Evolutionary conservation across 2,329 filamentous ascomycete genomes (phyloP), one percentile per base, ranked within the genome.

Genomic region (Fusarium albidum): DNA sequence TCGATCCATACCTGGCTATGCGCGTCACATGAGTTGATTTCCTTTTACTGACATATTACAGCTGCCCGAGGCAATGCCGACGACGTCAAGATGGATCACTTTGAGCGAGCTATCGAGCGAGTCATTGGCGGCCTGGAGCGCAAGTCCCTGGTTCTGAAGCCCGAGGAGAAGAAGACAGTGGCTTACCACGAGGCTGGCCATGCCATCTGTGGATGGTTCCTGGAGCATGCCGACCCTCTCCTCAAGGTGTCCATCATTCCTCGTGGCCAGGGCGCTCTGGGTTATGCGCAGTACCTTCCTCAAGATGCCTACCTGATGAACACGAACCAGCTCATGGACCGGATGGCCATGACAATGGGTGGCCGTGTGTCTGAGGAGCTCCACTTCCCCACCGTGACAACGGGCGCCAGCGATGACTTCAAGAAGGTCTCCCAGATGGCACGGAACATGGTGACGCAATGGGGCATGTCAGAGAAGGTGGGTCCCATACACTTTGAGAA

Each of bases 201-300:
- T 74, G 95, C 95, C 61, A 96, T 99, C 72, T 99, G 95, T 73
- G 95, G 95, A 52, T 99, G 95, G 95, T 99, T 89, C 81, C 91
- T 99, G 78, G 86, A 91, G 75, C 92, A 90, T 73, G 95, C 95
- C n/a, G 95, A 99, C 69, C 95, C 95, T 14, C 85, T 99, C 5
- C 88, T 99, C 54, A 99, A 99, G 79, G 95, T 99, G 37, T 97
- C 93, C 52, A 99, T 99, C 75, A 98, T 99, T 67, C 95, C 95
- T 14, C 92, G 95, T 70, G 95, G 94, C 50, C 90, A 95, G 73
- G 95, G 92, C 29, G 92, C 93, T 21, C 82, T 99, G 13, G 95
- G 95, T 9, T 99, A 99, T 71, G 95, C 95, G 2, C 95, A 99
- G 75, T 98, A 98, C 73, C 83, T 99, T n/a, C 95, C 95, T 1